Conservation (phyloP, 2,329 filamentous ascomycete genomes). For the Epichloe gansuensis region DNA sequence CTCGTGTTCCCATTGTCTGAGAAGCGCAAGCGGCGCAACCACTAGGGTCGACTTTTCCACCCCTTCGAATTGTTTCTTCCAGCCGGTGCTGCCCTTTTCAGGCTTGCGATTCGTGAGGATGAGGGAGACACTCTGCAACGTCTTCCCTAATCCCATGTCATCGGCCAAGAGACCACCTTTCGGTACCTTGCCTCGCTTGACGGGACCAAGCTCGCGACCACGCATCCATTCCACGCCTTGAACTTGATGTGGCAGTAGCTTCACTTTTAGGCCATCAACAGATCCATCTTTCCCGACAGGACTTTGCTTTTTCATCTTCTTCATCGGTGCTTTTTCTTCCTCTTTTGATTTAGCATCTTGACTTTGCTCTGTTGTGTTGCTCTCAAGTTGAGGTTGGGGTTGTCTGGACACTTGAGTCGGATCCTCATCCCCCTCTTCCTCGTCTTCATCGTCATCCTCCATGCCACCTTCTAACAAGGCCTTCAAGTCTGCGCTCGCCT, state of each 20-base stretch:
- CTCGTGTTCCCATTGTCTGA: slow-evolving; percentile 94
- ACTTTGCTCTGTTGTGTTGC: slow-evolving; percentile 3
- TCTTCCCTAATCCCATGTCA: slow-evolving; percentile 96
- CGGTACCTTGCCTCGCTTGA: slow-evolving; percentile 69
- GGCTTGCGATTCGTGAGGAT: slow-evolving; percentile 74
- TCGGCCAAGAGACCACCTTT: slow-evolving; percentile 93
- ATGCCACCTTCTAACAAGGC: slow-evolving; percentile 70
- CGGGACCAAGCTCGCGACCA: slow-evolving; percentile 74
- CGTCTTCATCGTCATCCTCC: slow-evolving; percentile 52
- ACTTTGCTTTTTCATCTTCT: slow-evolving; percentile 6
- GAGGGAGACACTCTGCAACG: slow-evolving; percentile 80
- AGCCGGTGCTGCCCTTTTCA: slow-evolving; percentile 37
- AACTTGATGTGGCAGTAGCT: slow-evolving; percentile 83
- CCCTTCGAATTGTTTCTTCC: slow-evolving; percentile 55
- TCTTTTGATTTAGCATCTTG: slow-evolving; percentile 11
- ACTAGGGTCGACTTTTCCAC: slow-evolving; percentile 75
- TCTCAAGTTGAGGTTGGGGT: background rate
- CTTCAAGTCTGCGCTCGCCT: slow-evolving; percentile 66
- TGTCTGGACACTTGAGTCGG: background rate
- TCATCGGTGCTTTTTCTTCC: slow-evolving; percentile 7
- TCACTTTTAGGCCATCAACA: slow-evolving; percentile 72
- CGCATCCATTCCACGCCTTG: slow-evolving; percentile 94
- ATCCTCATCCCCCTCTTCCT: background rate
- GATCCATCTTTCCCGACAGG: slow-evolving; percentile 32
- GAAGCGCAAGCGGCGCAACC: slow-evolving; percentile 82